Percentiles rank a stretch among this genome's conserved stretches.
phyloP scores from a whole-genome alignment of 1,139 yeast species.

The Yamadazyma kanchanaburiensis region DNA sequence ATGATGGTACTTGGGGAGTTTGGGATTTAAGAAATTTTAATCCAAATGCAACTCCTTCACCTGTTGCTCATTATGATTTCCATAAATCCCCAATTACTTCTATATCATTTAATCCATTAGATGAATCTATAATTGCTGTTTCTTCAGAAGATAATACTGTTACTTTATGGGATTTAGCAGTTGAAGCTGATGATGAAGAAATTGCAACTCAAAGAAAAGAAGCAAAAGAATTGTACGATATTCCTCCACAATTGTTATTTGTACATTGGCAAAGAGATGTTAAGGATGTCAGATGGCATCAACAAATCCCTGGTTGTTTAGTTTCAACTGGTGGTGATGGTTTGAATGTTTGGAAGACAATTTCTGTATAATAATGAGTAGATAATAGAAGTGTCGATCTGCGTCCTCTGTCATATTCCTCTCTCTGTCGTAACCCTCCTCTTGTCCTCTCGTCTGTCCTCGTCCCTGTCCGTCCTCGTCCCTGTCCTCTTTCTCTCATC shows the following conservation, averaged over 20 bases:
- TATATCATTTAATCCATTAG: constrained; percentile 90
- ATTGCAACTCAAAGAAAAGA: constrained; percentile 73
- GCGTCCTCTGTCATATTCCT: too few species aligned
- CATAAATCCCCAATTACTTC: constrained; percentile 93
- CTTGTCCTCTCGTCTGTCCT: too few species aligned
- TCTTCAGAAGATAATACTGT: constrained; percentile 96
- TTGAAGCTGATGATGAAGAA: constrained; percentile 96
- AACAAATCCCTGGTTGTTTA: constrained; percentile 92
- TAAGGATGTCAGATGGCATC: constrained; percentile 97
- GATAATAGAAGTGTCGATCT: too few species aligned
- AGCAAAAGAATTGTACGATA: constrained; percentile 75
- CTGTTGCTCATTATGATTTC: constrained; percentile 92
- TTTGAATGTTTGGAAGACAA: constrained; percentile 91
- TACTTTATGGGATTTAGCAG: constrained; percentile 95
- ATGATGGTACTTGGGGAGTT: constrained; percentile 95
- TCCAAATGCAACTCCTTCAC: constrained; percentile 55
- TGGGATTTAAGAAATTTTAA: constrained; percentile 95
- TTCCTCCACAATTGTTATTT: constrained; percentile 93
- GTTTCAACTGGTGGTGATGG: constrained; percentile 97
- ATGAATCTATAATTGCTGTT: constrained; percentile 92
- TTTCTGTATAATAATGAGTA: constrained; percentile 74
- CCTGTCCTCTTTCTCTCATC: too few species aligned
- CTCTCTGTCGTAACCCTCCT: too few species aligned
- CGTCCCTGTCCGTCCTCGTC: too few species aligned
- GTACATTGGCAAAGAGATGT: constrained; percentile 98